Evolutionary conservation across 2,329 filamentous ascomycete genomes (phyloP), one percentile per base, ranked within the genome.

Genomic region (Shiraia bambusicola): DNA sequence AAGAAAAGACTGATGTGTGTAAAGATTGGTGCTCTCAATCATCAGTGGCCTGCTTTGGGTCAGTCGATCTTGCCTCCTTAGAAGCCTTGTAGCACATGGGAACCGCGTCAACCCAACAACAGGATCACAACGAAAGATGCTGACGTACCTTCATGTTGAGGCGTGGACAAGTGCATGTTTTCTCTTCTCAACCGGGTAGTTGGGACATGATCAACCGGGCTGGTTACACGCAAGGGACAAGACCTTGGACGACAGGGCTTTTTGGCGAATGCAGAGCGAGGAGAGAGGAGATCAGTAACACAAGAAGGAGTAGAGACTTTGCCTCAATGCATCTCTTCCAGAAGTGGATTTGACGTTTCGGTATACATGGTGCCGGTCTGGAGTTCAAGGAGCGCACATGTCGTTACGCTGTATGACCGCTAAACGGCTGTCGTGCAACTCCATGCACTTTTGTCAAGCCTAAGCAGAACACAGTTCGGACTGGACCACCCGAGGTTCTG

Each of bases 171-270:
- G 36, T 42, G 43, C 57, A 56, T 45, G 52, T 49, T 54, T 43
- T 38, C 29, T 27, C 16, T 12, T 43, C 42, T 45, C 37, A 26
- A 59, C 59, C 58, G 26, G 56, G 56, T 62, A 35, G 11, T 32
- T 48, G 59, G 59, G 32, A 48, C 14, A n/a, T 26, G 31, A 25
- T 25, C 33, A 35, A 38, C 50, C 42, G 28, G 32, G 43, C 42
- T 33, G 33, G 42, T 46, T 47, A 49, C 48, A 56, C 50, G 38
- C 49, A 59, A 58, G 51, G 54, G 47, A 45, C 28, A 28, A 27
- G 25, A n/a, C n/a, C n/a, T n/a, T n/a, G n/a, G n/a, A 16, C 30
- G 27, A 33, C 30, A 15, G 14, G 42, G 40, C 41, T 29, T 34
- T 38, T 39, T 32, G 45, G 37, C 38, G 29, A 28, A 29, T 34